A percentile compares a stretch with the other conserved stretches of the same genome.
phyloP scores from a whole-genome alignment of 306 rosid genomes.

The barrel medic (Medicago truncatula) region MtrunA17r5.0-ANR NC_053043.1:47982501-47983000 shows the following conservation, averaged over 20 bases:
- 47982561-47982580: slow-evolving; percentile 55
- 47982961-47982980: neutral
- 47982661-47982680: too few species aligned
- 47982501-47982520: slow-evolving; percentile 10
- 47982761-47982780: neutral
- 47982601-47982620: neutral
- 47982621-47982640: neutral
- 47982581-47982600: neutral
- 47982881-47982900: neutral
- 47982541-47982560: slow-evolving; percentile 64
- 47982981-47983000: too few species aligned
- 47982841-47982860: too few species aligned
- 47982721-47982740: neutral
- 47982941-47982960: neutral
- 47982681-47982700: neutral
- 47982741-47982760: neutral
- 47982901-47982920: neutral
- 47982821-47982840: neutral
- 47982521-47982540: slow-evolving; percentile 27
- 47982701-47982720: neutral
- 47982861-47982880: too few species aligned
- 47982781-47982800: neutral
- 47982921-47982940: neutral
- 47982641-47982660: neutral
- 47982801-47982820: too few species aligned